Base-by-base conservation (phyloP, 108 stramenopile species). In the Bacterosira constricta region DNA sequence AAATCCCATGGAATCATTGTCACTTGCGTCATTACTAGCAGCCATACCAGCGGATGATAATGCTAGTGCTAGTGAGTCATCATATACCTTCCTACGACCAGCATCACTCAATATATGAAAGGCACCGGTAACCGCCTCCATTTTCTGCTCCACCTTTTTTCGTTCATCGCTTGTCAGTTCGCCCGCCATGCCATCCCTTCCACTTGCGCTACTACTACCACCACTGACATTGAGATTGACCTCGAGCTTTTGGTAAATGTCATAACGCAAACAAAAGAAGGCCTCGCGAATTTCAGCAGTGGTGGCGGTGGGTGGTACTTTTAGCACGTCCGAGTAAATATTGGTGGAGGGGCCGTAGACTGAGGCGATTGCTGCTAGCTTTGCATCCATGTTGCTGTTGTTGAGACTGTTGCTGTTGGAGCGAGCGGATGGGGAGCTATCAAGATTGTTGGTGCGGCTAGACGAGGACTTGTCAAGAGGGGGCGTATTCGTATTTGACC, bases 191-290 rank as follows among this genome's bases (percentile, higher is more conserved):
- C 35, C 51, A 13, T 46, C 52, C 34, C 27, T 35, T 4, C 35
- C 23, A 7, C 32, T 3, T 26, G 18, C 12, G 56, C 30, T 31
- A 30, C 4, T 31, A 27, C 62, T 39, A 26, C 45, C 11, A 26
- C 45, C 31, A 3, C 20, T 49, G 47, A 5, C 5, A 49, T 18
- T 18, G 47, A 5, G 17, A 6, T 31, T 5, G 13, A 39, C 66
- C 36, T 67, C 49, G 17, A 74, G 45, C 18, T 44, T 31, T 17
- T 69, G 66, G 35, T 74, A 74, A 29, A 68, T 41, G 27, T 68
- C 73, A 39, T 79, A 79, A 8, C 78, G 66, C 7, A 74, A 58
- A 52, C 84, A 76, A 59, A 91, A 91, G 83, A 85, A 91, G 11
- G 87, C 86, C 21, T 87, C 86, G 18, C 87, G 87, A 36, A 88